phyloP scores from a whole-genome alignment of 306 rosid genomes.

The Abrus pulchellus region DNA sequence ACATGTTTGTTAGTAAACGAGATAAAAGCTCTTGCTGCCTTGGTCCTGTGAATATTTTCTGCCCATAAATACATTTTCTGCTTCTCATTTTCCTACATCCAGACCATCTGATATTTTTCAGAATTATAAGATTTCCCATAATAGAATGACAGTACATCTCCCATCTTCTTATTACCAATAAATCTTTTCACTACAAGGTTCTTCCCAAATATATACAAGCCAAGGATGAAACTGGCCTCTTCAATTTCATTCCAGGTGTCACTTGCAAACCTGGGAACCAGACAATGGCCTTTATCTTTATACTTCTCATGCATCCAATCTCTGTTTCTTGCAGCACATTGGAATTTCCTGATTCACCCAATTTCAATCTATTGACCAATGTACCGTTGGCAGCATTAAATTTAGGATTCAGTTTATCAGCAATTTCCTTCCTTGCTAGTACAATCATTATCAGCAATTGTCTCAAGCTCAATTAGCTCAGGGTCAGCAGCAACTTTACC shows the following conservation, averaged over 20 bases:
- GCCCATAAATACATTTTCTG: slow-evolving; percentile 74
- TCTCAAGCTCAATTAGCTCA: slow-evolving; percentile 77
- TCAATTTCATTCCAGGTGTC: slow-evolving; percentile 73
- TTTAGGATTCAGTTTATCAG: slow-evolving; percentile 43
- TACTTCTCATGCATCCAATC: slow-evolving; percentile 45
- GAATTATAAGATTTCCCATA: slow-evolving; percentile 85
- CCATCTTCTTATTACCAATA: slow-evolving; percentile 72
- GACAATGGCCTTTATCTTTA: slow-evolving; percentile 49
- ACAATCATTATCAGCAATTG: slow-evolving; percentile 48
- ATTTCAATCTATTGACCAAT: slow-evolving; percentile 36
- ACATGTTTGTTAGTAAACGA: slow-evolving; percentile 64
- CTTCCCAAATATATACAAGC: slow-evolving; percentile 87
- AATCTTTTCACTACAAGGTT: slow-evolving; percentile 79
- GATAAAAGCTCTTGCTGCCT: slow-evolving; percentile 86
- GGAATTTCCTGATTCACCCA: slow-evolving; percentile 48
- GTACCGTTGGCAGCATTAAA: slow-evolving; percentile 47
- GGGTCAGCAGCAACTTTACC: slow-evolving; percentile 87
- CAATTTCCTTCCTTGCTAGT: slow-evolving; percentile 54
- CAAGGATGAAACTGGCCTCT: slow-evolving; percentile 78
- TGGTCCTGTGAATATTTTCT: slow-evolving; percentile 78
- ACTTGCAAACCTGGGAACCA: slow-evolving; percentile 71
- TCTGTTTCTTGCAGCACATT: slow-evolving; percentile 50
- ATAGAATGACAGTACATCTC: slow-evolving; percentile 80
- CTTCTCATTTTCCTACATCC: slow-evolving; percentile 73
- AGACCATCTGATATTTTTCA: slow-evolving; percentile 79